phyloP scores from a whole-genome alignment of 352 stramenopile species.

The Phytopythium sindhum region DNA sequence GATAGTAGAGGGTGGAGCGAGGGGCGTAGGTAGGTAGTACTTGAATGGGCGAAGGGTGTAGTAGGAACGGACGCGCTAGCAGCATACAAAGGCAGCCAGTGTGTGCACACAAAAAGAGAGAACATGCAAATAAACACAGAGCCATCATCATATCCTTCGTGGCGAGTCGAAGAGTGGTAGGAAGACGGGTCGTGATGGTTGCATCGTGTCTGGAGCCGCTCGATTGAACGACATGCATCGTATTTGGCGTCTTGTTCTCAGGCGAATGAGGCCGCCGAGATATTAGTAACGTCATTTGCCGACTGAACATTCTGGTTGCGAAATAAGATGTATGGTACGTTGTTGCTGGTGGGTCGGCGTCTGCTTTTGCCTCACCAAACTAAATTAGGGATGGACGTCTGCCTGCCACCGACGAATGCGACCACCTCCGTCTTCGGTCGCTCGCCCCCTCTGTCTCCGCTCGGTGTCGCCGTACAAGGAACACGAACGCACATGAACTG shows the following conservation, averaged over 20 bases:
- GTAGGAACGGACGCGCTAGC: background rate
- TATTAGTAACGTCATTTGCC: background rate
- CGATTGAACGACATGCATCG: background rate
- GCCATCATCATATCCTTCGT: too few relatives aligned
- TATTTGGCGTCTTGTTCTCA: background rate
- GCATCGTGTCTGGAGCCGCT: background rate
- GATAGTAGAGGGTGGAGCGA: conserved; percentile 22
- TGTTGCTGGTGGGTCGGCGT: background rate
- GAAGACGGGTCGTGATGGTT: too few relatives aligned
- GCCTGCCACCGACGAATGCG: background rate
- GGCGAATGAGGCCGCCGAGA: background rate
- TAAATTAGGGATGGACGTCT: background rate
- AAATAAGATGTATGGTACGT: background rate
- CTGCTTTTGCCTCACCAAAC: background rate
- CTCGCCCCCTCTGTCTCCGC: background rate
- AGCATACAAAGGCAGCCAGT: background rate
- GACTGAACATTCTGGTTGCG: background rate
- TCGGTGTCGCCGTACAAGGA: background rate
- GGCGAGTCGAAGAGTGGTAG: too few relatives aligned
- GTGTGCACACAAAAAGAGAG: too few relatives aligned
- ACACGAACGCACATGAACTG: background rate
- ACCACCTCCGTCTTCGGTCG: too few relatives aligned
- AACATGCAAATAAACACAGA: too few relatives aligned
- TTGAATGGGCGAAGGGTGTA: background rate
- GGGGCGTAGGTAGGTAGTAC: conserved; percentile 6